These are phyloP conservation scores for Colletotrichum viniferum DNA, from an alignment of 2,329 filamentous ascomycete species.

Conservation along the genomic window DNA sequence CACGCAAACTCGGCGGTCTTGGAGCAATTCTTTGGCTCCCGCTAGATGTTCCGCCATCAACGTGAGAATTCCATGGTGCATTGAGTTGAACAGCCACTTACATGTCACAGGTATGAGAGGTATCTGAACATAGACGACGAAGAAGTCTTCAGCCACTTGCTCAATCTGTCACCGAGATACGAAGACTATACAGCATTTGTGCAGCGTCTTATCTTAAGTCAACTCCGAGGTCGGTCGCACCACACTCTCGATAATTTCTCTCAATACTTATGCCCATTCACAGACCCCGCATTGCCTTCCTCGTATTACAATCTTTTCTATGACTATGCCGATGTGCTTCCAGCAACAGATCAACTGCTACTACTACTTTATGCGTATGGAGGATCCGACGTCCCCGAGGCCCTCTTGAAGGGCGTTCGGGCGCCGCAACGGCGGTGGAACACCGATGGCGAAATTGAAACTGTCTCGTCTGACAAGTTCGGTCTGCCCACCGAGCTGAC, in stretches of 20 bases:
- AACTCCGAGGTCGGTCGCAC: neutral
- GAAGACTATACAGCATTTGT: constrained; percentile 25
- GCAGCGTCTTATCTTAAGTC: constrained; percentile 25
- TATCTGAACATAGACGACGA: constrained; percentile 38
- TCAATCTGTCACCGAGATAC: constrained; percentile 19
- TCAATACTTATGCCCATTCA: neutral
- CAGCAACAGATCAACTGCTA: constrained; percentile 26
- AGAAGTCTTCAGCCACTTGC: constrained; percentile 31
- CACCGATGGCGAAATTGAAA: constrained; percentile 29
- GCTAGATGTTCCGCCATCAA: constrained; percentile 33
- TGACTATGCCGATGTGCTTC: constrained; percentile 30
- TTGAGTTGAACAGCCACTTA: neutral
- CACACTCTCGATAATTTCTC: accelerated
- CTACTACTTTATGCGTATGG: constrained; percentile 28
- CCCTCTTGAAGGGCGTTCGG: constrained; percentile 26
- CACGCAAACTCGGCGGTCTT: constrained; percentile 30
- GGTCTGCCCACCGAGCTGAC: constrained; percentile 27
- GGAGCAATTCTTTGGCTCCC: constrained; percentile 37
- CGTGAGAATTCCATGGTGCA: constrained; percentile 26
- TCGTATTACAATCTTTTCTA: constrained; percentile 28
- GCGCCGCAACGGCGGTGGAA: constrained; percentile 27
- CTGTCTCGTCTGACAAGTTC: constrained; percentile 24
- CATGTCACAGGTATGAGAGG: constrained; percentile 31
- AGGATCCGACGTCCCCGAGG: constrained; percentile 22
- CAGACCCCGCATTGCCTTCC: neutral